A percentile compares a stretch with the other conserved stretches of the same genome.
These are phyloP conservation scores for Paspalum vaginatum DNA, from an alignment of 176 grass and related monocot genomes.

Conservation along the genomic window DNA sequence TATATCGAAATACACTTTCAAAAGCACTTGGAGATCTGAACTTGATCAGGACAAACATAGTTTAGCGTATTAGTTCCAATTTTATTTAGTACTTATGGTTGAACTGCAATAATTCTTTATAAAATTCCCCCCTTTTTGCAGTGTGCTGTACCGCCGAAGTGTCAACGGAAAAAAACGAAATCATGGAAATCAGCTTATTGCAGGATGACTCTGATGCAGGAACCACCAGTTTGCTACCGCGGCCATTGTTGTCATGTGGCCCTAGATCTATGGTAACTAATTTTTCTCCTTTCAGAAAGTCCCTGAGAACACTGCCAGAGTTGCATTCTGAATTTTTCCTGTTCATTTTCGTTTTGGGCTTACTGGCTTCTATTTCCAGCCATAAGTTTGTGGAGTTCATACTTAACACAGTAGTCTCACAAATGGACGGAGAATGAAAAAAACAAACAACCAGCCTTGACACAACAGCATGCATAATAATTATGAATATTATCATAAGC, in stretches of 20 bases:
- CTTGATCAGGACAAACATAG: background rate
- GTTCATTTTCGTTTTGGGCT: background rate
- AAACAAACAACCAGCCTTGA: background rate
- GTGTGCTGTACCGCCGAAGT: constrained; percentile 39
- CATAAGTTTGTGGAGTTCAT: constrained; percentile 16
- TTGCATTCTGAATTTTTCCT: constrained; percentile 14
- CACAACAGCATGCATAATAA: background rate
- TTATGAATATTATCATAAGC: constrained; percentile 26
- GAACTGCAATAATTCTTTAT: background rate
- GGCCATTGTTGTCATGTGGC: constrained; percentile 51
- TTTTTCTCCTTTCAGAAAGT: constrained; percentile 24
- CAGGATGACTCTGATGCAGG: constrained; percentile 42
- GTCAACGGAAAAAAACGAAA: constrained; percentile 43
- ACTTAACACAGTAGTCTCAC: background rate
- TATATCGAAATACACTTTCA: background rate
- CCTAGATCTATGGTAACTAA: constrained; percentile 54
- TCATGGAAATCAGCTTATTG: constrained; percentile 44
- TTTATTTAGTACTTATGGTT: background rate
- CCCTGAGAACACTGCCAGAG: background rate
- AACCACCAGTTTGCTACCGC: constrained; percentile 49
- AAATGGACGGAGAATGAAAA: background rate
- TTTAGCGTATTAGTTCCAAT: constrained; percentile 8
- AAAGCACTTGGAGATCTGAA: background rate
- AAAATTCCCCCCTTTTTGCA: constrained; percentile 28
- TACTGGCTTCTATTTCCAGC: constrained; percentile 12